Conservation (phyloP, 805 yeast genomes). For the Candida ficus region DNA sequence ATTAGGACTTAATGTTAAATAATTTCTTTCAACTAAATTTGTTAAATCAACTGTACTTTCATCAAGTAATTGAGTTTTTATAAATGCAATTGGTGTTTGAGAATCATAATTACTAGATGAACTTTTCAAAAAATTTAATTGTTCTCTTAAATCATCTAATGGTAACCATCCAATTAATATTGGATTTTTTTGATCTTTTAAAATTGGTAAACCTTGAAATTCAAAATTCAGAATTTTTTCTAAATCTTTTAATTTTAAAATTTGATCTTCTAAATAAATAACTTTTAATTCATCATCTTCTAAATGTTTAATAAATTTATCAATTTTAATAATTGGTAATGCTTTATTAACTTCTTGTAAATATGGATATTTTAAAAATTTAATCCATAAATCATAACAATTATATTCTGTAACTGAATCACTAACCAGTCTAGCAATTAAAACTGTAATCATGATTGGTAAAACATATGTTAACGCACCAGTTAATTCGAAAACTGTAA, state of each 20-base stretch:
- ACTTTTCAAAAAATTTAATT: slow-evolving; percentile 15
- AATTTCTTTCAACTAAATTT: slow-evolving; percentile 17
- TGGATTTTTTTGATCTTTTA: slow-evolving; percentile 30
- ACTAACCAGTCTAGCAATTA: slow-evolving; percentile 67
- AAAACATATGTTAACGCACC: slow-evolving; percentile 82
- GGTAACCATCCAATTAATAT: slow-evolving; percentile 40
- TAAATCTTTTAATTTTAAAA: slow-evolving; percentile 24
- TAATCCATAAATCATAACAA: slow-evolving; percentile 59
- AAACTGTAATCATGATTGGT: slow-evolving; percentile 82
- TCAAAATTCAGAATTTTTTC: slow-evolving; percentile 15
- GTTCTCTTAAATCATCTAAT: slow-evolving; percentile 30
- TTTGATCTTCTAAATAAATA: slow-evolving; percentile 29
- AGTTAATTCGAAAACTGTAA: slow-evolving; percentile 74
- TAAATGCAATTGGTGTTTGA: slow-evolving; percentile 6
- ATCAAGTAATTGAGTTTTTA: background rate
- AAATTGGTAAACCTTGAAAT: slow-evolving; percentile 40
- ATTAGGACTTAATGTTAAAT: slow-evolving; percentile 13
- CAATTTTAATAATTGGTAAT: slow-evolving; percentile 33
- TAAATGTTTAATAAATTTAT: slow-evolving; percentile 31
- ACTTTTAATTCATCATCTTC: slow-evolving; percentile 23
- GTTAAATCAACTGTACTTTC: slow-evolving; percentile 7
- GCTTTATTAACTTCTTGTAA: slow-evolving; percentile 36
- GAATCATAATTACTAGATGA: slow-evolving; percentile 1
- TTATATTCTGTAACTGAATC: slow-evolving; percentile 56
- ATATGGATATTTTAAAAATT: slow-evolving; percentile 36